Conservation (phyloP, 345 rosid species). For the Laguncularia racemosa region DNA sequence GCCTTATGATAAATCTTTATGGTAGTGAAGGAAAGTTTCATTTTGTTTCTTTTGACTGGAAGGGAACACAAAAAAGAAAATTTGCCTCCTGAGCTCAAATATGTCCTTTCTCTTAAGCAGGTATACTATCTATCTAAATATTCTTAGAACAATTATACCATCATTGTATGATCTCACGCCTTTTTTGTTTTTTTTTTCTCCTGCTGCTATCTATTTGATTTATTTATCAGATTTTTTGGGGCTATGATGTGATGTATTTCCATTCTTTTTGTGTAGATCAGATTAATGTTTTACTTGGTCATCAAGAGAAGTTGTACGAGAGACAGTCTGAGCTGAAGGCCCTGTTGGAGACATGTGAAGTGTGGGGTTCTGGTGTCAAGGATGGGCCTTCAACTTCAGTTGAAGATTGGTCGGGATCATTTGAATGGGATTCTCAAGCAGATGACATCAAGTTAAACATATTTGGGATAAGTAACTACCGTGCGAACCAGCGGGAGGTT, state of each 20-base stretch:
- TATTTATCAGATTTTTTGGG: too few relatives aligned
- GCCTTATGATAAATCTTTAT: too few relatives aligned
- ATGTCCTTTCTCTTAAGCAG: too few relatives aligned
- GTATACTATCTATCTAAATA: too few relatives aligned
- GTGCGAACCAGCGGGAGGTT: slow-evolving; percentile 86
- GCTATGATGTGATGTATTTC: not conserved
- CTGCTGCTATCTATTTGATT: too few relatives aligned
- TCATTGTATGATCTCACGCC: too few relatives aligned
- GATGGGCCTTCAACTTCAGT: slow-evolving; percentile 17
- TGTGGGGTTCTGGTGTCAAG: slow-evolving; percentile 23
- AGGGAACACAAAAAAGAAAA: too few relatives aligned
- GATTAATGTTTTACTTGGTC: slow-evolving; percentile 59
- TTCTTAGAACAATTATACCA: too few relatives aligned
- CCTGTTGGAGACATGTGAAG: slow-evolving; percentile 40
- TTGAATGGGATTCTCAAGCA: slow-evolving; percentile 82
- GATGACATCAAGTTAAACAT: slow-evolving; percentile 63
- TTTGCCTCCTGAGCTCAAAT: too few relatives aligned
- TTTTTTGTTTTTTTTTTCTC: too few relatives aligned
- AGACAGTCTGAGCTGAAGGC: slow-evolving; percentile 61
- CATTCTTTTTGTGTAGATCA: slow-evolving; percentile 30
- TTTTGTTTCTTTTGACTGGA: too few relatives aligned
- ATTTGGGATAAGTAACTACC: slow-evolving; percentile 75
- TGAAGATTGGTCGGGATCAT: slow-evolving; percentile 64
- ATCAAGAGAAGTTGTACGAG: slow-evolving; percentile 65
- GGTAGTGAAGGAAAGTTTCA: too few relatives aligned